Conservation (phyloP, 2,329 filamentous ascomycete species). For the Colletotrichum tabaci region DNA sequence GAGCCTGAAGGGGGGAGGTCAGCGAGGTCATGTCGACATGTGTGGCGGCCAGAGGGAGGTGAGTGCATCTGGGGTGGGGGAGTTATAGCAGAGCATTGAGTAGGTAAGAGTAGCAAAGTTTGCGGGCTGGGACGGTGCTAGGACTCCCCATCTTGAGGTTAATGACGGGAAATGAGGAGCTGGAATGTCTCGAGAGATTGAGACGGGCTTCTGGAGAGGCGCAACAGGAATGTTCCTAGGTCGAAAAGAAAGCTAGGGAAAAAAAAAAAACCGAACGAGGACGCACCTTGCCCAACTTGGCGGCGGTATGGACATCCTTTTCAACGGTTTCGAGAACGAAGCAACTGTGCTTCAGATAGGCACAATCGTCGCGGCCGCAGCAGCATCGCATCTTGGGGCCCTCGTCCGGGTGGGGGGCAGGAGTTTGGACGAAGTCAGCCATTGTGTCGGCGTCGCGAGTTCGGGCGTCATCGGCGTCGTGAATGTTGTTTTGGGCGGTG, state of each 20-base stretch:
- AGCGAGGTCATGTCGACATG: slow-evolving; percentile 63
- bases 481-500: slow-evolving; percentile 1
- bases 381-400: slow-evolving; percentile 76
- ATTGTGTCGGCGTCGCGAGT: slow-evolving; percentile 35
- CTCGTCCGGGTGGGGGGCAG: slow-evolving; percentile 40
- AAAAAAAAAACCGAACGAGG: slow-evolving; percentile 29
- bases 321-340: slow-evolving; percentile 85
- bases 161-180: slow-evolving; percentile 36
- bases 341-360: slow-evolving; percentile 85
- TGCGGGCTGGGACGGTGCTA: slow-evolving; percentile 46
- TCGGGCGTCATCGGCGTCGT: slow-evolving; percentile 24
- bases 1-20: slow-evolving; percentile 84
- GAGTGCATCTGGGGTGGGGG: slow-evolving; percentile 18
- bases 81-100: slow-evolving; percentile 39
- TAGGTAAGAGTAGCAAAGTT: slow-evolving; percentile 34
- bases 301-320: slow-evolving; percentile 88
- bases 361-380: slow-evolving; percentile 86
- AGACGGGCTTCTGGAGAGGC: slow-evolving; percentile 5
- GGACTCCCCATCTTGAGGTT: slow-evolving; percentile 26
- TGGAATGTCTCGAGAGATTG: slow-evolving; percentile 39
- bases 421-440: slow-evolving; percentile 41
- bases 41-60: slow-evolving; percentile 44
- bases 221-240: slow-evolving; percentile 37
- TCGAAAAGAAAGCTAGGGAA: slow-evolving; percentile 3
- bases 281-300: slow-evolving; percentile 92